phyloP scores from a whole-genome alignment of 768 basidiomycete species.

The Boletus fagicola region DNA sequence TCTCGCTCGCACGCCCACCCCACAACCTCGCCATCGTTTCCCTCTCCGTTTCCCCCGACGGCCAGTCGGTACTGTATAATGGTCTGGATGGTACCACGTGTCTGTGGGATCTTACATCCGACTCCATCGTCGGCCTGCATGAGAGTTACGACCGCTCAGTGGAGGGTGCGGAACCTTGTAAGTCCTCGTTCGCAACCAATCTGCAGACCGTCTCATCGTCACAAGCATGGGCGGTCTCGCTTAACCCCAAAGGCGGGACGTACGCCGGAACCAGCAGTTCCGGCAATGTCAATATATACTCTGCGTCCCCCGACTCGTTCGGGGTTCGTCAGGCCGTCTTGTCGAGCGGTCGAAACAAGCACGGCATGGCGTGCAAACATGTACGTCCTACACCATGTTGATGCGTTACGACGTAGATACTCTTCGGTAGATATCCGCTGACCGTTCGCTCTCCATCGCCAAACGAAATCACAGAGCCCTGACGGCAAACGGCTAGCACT shows the following conservation, averaged over 20 bases:
- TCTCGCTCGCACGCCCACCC: slow-evolving; percentile 54
- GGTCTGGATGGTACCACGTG: slow-evolving; percentile 81
- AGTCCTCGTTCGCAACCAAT: slow-evolving; percentile 28
- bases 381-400: slow-evolving; percentile 40
- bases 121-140: slow-evolving; percentile 57
- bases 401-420: slow-evolving; percentile 1
- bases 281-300: slow-evolving; percentile 71
- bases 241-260: slow-evolving; percentile 70
- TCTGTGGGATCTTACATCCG: slow-evolving; percentile 68
- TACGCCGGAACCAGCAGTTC: slow-evolving; percentile 74
- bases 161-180: slow-evolving; percentile 65
- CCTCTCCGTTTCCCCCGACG: slow-evolving; percentile 67
- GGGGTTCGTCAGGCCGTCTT: slow-evolving; percentile 60
- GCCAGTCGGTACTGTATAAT: slow-evolving; percentile 68
- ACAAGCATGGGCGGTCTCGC: slow-evolving; percentile 79
- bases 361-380: slow-evolving; percentile 72
- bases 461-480: slow-evolving; percentile 60
- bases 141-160: slow-evolving; percentile 70
- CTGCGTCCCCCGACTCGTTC: slow-evolving; percentile 64
- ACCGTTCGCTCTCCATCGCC: slow-evolving; percentile 1
- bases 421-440: not conserved
- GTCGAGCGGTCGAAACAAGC: slow-evolving; percentile 68
- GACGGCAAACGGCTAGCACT: slow-evolving; percentile 82
- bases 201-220: not conserved
- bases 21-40: slow-evolving; percentile 87